Evolutionary conservation across 1,284 basidiomycete genomes (phyloP), one percentile per base, ranked within the genome.

Genomic region (Ceratobasidium sp.): DNA sequence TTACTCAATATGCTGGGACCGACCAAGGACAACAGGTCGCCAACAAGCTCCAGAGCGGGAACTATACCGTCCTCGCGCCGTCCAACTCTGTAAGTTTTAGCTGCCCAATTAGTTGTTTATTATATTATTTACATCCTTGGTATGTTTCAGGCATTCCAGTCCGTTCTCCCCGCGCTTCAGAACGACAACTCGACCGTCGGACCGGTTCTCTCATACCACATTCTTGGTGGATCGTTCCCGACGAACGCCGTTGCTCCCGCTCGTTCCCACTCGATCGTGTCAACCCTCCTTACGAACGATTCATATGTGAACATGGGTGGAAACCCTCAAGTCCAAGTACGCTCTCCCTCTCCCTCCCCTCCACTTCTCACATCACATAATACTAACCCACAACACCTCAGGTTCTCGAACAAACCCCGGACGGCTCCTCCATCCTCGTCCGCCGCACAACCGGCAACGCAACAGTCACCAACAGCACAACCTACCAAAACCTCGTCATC

Each of bases 51-150:
- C 75, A 76, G 0, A 54, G 66, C 15, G 80, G 80, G 15, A 82
- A 83, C 79, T 81, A 83, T 47, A 83, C 83, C 24, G 80, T 84
- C 62, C 80, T 84, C 47, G 84, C 83, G 11, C 84, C 83, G 11
- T 79, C 66, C 77, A 82, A 84, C 78, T 77, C 77, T n/a, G 83
- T 82, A 8, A 80, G 83, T 76, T 48, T 75, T 17, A 73, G 65
- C 17, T 80, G 4, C 36, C 84, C 17, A 79, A 81, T 36, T 74
- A 77, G 36, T 62, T 71, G 48, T 78, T 82, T 24, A 75, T 80
- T 14, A 77, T 54, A 75, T 33, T 36, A 27, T 47, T 33, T 79
- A 81, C 77, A 81, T 83, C 74, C 77, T 84, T 41, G 78, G 80
- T 31, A 83, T 83, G n/a, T 80, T 82, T 84, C 78, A 81, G 84